A percentile compares a stretch with the other conserved stretches of the same genome.
These are phyloP conservation scores for Lachnellula arida DNA, from an alignment of 2,329 filamentous ascomycete species.

Conservation along the genomic window DNA sequence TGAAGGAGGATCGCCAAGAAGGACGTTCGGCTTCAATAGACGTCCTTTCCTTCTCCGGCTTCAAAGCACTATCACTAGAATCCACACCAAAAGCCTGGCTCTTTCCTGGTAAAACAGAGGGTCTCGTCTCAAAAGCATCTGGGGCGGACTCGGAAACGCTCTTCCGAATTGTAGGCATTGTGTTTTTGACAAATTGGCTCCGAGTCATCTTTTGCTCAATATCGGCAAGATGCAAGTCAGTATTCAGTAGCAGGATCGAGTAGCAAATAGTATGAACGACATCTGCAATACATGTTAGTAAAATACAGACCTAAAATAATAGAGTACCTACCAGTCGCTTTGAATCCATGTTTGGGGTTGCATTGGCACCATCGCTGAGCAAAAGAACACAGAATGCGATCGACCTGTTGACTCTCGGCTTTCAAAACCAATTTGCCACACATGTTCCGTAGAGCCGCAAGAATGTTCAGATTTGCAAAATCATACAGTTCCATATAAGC, in stretches of 20 bases:
- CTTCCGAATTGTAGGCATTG: slow-evolving; percentile 80
- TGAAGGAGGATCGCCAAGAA: slow-evolving; percentile 32
- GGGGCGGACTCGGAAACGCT: slow-evolving; percentile 69
- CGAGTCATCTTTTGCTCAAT: slow-evolving; percentile 97
- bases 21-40: slow-evolving; percentile 32
- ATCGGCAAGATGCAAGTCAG: slow-evolving; percentile 89
- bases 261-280: slow-evolving; percentile 97
- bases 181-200: slow-evolving; percentile 93
- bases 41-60: slow-evolving; percentile 21
- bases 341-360: slow-evolving; percentile 91
- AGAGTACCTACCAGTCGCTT: slow-evolving; percentile 63
- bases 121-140: slow-evolving; percentile 53
- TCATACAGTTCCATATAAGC: slow-evolving; percentile 95
- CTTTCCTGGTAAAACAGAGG: slow-evolving; percentile 46
- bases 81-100: slow-evolving; percentile 25
- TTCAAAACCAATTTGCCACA: slow-evolving; percentile 79
- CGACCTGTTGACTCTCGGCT: slow-evolving; percentile 94
- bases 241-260: slow-evolving; percentile 91
- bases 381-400: slow-evolving; percentile 86
- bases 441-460: slow-evolving; percentile 71
- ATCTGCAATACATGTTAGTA: slow-evolving; percentile 46
- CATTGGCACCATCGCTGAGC: slow-evolving; percentile 89
- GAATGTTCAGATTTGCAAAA: slow-evolving; percentile 75
- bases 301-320: background rate
- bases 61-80: slow-evolving; percentile 10